Conservation (phyloP, 495 filamentous ascomycete species). For the Aspergillus panamensis region DNA sequence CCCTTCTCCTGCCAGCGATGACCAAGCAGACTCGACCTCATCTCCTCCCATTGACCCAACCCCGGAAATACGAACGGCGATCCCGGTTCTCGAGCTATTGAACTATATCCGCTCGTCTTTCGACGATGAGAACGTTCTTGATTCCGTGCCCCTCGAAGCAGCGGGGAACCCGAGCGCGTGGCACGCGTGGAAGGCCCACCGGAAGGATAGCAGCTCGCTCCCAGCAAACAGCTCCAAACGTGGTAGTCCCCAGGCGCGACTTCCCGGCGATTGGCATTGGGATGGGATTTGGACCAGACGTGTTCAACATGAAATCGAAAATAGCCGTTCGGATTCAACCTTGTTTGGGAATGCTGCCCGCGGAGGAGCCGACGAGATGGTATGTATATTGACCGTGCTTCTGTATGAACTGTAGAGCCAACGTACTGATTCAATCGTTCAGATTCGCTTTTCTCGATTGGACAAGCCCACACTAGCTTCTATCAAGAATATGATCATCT, state of each 20-base stretch:
- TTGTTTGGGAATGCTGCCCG: constrained; percentile 62
- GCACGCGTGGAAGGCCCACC: constrained; percentile 81
- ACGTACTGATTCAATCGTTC: constrained; percentile 10
- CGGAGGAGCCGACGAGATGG: constrained; percentile 63
- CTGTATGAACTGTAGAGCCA: background rate
- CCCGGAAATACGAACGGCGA: constrained; percentile 23
- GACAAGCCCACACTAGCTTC: constrained; percentile 56
- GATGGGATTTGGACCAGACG: constrained; percentile 90
- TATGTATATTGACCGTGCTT: constrained; percentile 32
- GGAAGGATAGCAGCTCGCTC: constrained; percentile 28
- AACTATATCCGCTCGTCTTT: constrained; percentile 80
- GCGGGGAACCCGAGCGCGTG: constrained; percentile 86
- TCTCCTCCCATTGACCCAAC: constrained; percentile 20
- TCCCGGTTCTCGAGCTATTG: constrained; percentile 51
- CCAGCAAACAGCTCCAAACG: constrained; percentile 23
- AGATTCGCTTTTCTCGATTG: constrained; percentile 70
- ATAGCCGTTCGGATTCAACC: constrained; percentile 71
- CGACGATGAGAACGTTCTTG: constrained; percentile 69
- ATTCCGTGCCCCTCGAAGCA: constrained; percentile 72
- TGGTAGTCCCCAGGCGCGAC: constrained; percentile 44
- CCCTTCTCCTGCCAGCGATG: constrained; percentile 7
- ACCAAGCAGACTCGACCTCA: constrained; percentile 12
- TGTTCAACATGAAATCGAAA: constrained; percentile 69
- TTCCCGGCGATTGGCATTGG: constrained; percentile 89
- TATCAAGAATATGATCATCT: constrained; percentile 58